Evolutionary conservation across 2,329 filamentous ascomycete genomes (phyloP).

Genomic region (Trichoderma aggressivum): DNA sequence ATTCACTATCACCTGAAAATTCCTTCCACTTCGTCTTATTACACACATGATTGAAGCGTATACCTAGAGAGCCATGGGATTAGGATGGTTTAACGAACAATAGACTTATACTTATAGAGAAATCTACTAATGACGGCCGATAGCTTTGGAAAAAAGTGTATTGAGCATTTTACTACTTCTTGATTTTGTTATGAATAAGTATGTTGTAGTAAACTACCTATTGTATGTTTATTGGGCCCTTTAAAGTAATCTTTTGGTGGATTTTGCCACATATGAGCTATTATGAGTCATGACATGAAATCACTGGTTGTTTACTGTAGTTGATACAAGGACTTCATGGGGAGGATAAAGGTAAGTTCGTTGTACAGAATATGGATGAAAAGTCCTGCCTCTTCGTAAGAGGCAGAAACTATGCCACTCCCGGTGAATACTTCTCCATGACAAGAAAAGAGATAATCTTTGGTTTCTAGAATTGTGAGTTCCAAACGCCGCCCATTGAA

Average conservation of each 20-base stretch:
- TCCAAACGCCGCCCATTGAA: neutral
- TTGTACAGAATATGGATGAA: neutral
- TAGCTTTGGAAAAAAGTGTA: neutral
- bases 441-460: neutral
- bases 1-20: neutral
- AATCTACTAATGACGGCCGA: neutral
- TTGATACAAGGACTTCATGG: neutral
- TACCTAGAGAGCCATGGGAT: neutral
- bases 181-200: neutral
- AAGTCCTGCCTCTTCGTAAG: neutral
- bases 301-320: neutral
- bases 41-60: neutral
- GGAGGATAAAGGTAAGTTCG: neutral
- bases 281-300: neutral
- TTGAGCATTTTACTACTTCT: neutral
- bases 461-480: neutral
- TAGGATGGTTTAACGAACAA: neutral
- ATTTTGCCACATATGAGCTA: neutral
- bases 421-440: neutral
- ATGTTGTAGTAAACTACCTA: neutral
- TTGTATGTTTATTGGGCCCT: neutral
- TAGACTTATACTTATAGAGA: neutral
- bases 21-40: neutral
- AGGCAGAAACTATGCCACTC: neutral
- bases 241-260: neutral